Conservation (phyloP, 345 rosid genomes). For the Durio zibethinus region DNA sequence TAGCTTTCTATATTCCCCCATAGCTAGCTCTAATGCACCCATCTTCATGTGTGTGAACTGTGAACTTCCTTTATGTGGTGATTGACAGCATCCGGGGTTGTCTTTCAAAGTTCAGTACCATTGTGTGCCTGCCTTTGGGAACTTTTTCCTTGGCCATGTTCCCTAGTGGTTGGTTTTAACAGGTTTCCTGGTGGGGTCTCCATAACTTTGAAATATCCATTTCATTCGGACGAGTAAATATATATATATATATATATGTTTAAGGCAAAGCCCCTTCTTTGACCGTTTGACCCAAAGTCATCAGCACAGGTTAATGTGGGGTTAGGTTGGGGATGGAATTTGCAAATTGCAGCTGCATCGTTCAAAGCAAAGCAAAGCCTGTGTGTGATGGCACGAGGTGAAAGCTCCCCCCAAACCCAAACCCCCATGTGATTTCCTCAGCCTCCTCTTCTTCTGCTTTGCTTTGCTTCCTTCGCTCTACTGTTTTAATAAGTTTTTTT, state of each 20-base stretch:
- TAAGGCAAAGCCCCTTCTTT: not conserved
- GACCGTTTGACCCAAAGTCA: constrained; percentile 11
- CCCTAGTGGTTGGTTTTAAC: not conserved
- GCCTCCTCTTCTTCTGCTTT: not conserved
- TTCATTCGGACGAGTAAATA: not conserved
- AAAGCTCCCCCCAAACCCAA: constrained; percentile 17
- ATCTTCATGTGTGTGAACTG: not conserved
- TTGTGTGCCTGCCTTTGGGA: not conserved
- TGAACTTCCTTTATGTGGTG: constrained; percentile 12
- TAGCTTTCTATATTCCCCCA: not conserved
- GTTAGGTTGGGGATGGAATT: constrained; percentile 17
- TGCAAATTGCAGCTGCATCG: too few relatives aligned
- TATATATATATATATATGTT: too few relatives aligned
- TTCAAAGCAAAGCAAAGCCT: constrained; percentile 26
- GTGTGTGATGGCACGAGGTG: constrained; percentile 28
- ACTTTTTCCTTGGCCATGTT: not conserved
- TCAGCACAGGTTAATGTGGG: not conserved
- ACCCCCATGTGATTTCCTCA: constrained; percentile 22
- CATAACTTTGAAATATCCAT: not conserved
- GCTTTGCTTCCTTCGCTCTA: not conserved
- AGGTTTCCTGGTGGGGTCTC: constrained; percentile 9
- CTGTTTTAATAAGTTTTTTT: not conserved
- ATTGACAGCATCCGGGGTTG: constrained; percentile 23
- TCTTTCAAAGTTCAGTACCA: constrained; percentile 10
- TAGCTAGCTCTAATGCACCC: not conserved